phyloP scores from a whole-genome alignment of 2,329 filamentous ascomycete species.

The Zalaria sp. region DNA sequence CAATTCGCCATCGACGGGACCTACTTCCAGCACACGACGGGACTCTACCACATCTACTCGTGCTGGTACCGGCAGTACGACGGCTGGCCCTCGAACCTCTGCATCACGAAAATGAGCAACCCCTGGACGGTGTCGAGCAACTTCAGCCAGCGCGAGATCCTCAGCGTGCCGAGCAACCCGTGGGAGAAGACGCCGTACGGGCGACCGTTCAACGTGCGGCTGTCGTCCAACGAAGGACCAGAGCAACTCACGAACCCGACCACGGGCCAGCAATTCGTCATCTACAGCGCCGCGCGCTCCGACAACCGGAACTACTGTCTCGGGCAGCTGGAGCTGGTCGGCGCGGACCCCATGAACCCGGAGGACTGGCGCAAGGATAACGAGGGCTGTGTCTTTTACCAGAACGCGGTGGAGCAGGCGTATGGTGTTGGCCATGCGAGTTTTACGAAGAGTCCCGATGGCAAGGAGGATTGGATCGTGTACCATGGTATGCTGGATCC shows the following conservation, averaged over 20 bases:
- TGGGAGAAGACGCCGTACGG: constrained; percentile 40
- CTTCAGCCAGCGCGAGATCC: constrained; percentile 31
- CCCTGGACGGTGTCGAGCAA: constrained; percentile 33
- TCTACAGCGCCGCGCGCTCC: constrained; percentile 35
- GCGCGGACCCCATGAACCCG: constrained; percentile 34
- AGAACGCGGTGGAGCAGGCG: constrained; percentile 28
- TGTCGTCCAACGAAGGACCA: constrained; percentile 36
- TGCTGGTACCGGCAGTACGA: constrained; percentile 30
- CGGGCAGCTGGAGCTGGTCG: constrained; percentile 34
- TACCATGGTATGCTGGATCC: constrained; percentile 38
- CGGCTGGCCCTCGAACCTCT: constrained; percentile 38
- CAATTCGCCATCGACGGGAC: constrained; percentile 42
- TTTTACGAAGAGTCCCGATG: constrained; percentile 34
- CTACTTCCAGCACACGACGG: constrained; percentile 31
- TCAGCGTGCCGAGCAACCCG: constrained; percentile 31
- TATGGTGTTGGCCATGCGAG: constrained; percentile 38
- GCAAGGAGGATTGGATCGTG: constrained; percentile 35
- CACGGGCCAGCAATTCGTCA: constrained; percentile 34
- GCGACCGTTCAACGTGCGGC: constrained; percentile 29
- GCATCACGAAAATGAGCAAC: constrained; percentile 34
- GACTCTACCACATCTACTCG: constrained; percentile 27
- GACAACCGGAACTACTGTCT: constrained; percentile 41
- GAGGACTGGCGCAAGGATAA: constrained; percentile 34
- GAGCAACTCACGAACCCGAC: constrained; percentile 33
- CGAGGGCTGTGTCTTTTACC: constrained; percentile 34